phyloP scores from a whole-genome alignment of 148 eudicot species.

The Rhododendron molle region DNA sequence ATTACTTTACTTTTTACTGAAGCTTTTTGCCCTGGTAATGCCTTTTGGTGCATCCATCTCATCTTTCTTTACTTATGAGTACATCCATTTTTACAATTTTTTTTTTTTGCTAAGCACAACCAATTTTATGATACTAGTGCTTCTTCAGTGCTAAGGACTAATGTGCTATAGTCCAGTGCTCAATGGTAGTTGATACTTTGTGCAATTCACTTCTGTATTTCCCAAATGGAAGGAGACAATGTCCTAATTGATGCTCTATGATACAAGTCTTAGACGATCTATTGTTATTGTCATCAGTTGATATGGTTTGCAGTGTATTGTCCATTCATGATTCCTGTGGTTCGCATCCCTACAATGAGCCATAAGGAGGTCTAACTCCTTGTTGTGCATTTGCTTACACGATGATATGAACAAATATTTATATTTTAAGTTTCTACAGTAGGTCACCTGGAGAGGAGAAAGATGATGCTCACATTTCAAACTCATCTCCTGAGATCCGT shows the following conservation, averaged over 20 bases:
- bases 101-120: background rate
- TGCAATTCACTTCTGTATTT: background rate
- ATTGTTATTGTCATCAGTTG: background rate
- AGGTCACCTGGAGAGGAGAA: slow-evolving; percentile 73
- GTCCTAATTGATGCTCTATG: background rate
- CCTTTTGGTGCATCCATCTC: background rate
- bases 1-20: background rate
- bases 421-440: slow-evolving; percentile 26
- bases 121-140: background rate
- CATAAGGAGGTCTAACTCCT: background rate
- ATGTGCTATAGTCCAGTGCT: background rate
- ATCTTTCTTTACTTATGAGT: background rate
- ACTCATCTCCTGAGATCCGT: slow-evolving; percentile 82
- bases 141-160: background rate
- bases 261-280: background rate
- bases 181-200: background rate
- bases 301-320: background rate
- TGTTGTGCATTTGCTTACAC: background rate
- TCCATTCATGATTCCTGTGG: background rate
- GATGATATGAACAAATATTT: background rate
- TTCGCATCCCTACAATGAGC: background rate
- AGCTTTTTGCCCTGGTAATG: background rate
- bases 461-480: slow-evolving; percentile 49
- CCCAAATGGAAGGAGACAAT: background rate
- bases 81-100: background rate